phyloP scores from a whole-genome alignment of 2,329 filamentous ascomycete species.

The Dactylella cylindrospora region DNA sequence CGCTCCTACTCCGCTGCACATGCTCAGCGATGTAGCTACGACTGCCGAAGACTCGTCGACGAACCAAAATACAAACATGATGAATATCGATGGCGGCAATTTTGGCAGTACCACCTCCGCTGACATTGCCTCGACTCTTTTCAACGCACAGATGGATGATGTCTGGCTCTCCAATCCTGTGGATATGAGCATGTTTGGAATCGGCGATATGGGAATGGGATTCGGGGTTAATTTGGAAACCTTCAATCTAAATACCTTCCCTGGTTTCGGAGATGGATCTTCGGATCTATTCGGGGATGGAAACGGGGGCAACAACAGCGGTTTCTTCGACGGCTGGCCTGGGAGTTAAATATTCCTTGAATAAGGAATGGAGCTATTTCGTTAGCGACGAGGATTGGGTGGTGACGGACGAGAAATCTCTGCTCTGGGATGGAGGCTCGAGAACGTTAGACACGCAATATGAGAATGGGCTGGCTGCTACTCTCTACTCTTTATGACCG shows the following conservation, averaged over 20 bases:
- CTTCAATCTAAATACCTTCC: slow-evolving; percentile 19
- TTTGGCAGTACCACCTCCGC: slow-evolving; percentile 19
- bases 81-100: slow-evolving; percentile 29
- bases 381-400: too few relatives aligned
- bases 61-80: slow-evolving; percentile 21
- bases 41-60: slow-evolving; percentile 48
- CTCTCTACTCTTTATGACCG: slow-evolving; percentile 35
- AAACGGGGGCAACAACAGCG: neutral
- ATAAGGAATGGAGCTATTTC: neutral
- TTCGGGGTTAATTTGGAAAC: slow-evolving; percentile 22
- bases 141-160: slow-evolving; percentile 16
- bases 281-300: slow-evolving; percentile 29
- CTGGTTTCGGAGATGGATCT: slow-evolving; percentile 20
- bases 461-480: slow-evolving; percentile 6
- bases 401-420: too few relatives aligned
- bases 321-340: slow-evolving; percentile 36
- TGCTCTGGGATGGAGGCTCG: neutral
- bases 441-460: slow-evolving; percentile 4
- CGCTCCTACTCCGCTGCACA: slow-evolving; percentile 51
- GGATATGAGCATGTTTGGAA: slow-evolving; percentile 41
- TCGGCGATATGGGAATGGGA: slow-evolving; percentile 36
- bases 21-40: slow-evolving; percentile 54
- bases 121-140: slow-evolving; percentile 2
- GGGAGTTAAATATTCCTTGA: slow-evolving; percentile 16
- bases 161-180: slow-evolving; percentile 24